phyloP scores from a whole-genome alignment of 202 grass and related monocot species.

The Cymbopogon flexuosus region DNA sequence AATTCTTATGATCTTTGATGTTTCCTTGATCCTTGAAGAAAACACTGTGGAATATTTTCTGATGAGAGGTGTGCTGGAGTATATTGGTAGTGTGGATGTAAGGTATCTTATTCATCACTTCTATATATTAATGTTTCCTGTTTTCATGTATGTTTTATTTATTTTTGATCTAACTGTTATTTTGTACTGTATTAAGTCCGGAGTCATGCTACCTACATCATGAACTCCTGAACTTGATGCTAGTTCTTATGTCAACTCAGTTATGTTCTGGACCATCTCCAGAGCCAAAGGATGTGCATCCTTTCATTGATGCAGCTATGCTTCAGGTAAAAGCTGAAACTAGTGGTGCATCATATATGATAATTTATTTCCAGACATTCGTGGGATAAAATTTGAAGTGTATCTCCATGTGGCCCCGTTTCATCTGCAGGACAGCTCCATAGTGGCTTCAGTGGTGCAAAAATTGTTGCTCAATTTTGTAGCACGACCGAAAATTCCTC shows the following conservation, averaged over 20 bases:
- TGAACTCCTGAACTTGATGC: conserved; percentile 90
- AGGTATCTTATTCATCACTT: conserved; percentile 61
- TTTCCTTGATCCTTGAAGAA: conserved; percentile 43
- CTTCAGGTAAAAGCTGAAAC: conserved; percentile 66
- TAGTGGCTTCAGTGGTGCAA: conserved; percentile 58
- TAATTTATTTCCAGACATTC: conserved; percentile 22
- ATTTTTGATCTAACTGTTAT: conserved; percentile 37
- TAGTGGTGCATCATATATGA: conserved; percentile 26
- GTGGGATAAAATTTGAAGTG: conserved; percentile 35
- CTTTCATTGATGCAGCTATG: conserved; percentile 95
- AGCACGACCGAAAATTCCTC: conserved; percentile 58
- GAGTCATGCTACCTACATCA: conserved; percentile 86
- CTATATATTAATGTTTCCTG: conserved; percentile 1
- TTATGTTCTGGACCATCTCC: conserved; percentile 94
- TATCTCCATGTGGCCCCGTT: conserved; percentile 18
- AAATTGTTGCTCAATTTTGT: conserved; percentile 87
- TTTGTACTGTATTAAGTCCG: conserved; percentile 58
- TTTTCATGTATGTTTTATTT: neutral
- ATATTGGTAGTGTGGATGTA: conserved; percentile 77
- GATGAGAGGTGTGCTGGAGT: conserved; percentile 72
- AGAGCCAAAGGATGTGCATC: conserved; percentile 88
- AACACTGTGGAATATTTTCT: conserved; percentile 72
- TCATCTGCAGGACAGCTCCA: conserved; percentile 59
- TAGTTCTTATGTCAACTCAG: conserved; percentile 97
- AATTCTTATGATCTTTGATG: conserved; percentile 4